Conservation (phyloP, 257 asterid species). For the Ocimum tenuiflorum region DNA sequence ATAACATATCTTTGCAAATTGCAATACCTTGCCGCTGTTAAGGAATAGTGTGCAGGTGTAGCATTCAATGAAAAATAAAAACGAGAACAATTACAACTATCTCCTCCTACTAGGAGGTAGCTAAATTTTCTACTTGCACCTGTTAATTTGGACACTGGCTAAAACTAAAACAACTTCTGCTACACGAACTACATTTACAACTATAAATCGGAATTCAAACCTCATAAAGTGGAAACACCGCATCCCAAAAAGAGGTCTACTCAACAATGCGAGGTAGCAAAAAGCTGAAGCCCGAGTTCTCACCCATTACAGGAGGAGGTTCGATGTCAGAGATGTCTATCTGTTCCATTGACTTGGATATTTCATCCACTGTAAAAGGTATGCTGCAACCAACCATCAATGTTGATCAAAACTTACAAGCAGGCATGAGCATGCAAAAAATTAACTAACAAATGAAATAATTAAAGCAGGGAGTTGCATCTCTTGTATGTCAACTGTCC, state of each 20-base stretch:
- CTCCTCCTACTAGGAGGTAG: neutral
- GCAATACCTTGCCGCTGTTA: too few relatives aligned
- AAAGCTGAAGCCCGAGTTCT: constrained; percentile 86
- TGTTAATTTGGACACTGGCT: neutral
- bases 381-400: constrained; percentile 53
- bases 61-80: neutral
- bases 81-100: constrained; percentile 13
- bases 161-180: constrained; percentile 1
- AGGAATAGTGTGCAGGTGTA: neutral
- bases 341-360: constrained; percentile 94
- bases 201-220: neutral
- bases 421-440: neutral
- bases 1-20: too few relatives aligned
- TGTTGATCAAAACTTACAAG: constrained; percentile 17
- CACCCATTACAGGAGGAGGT: constrained; percentile 78
- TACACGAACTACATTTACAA: constrained; percentile 18
- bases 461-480: neutral
- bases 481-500: too few relatives aligned
- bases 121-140: constrained; percentile 7
- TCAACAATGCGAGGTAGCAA: constrained; percentile 52
- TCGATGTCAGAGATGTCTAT: constrained; percentile 73
- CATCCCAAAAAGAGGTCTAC: neutral
- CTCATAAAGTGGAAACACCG: neutral
- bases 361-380: constrained; percentile 94
- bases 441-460: neutral